Percentiles rank a stretch among this genome's conserved stretches.
Evolutionary conservation across 768 basidiomycete genomes (phyloP).

Genomic region (Suillus luteus): DNA sequence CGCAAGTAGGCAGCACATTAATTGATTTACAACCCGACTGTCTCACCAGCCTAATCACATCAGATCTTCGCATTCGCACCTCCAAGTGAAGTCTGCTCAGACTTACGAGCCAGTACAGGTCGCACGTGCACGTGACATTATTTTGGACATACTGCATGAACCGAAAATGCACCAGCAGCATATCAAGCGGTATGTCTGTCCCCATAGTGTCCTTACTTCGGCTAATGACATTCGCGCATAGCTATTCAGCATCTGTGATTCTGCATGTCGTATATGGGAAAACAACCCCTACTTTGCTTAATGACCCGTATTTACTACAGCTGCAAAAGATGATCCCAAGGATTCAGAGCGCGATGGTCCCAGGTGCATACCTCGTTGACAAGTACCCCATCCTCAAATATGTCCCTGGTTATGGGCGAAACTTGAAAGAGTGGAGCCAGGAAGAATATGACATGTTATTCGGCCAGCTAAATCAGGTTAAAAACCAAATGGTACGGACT

Average conservation of each 20-base stretch:
- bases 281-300: constrained; percentile 18
- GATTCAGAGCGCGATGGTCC: constrained; percentile 33
- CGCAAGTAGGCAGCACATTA: constrained; percentile 40
- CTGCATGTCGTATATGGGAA: constrained; percentile 33
- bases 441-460: constrained; percentile 56
- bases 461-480: constrained; percentile 46
- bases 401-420: constrained; percentile 62
- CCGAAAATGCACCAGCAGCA: constrained; percentile 27
- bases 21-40: constrained; percentile 9
- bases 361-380: constrained; percentile 38
- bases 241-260: constrained; percentile 30
- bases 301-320: constrained; percentile 27
- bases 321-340: constrained; percentile 33
- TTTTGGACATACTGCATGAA: constrained; percentile 27
- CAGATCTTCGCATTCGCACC: constrained; percentile 54
- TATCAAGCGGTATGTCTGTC: constrained; percentile 42
- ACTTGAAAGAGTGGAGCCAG: constrained; percentile 53
- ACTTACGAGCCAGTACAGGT: constrained; percentile 50
- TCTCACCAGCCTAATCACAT: neutral
- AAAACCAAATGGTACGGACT: constrained; percentile 41
- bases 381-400: constrained; percentile 40
- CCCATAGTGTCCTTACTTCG: constrained; percentile 18
- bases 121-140: constrained; percentile 31
- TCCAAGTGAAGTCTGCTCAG: constrained; percentile 50
- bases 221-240: constrained; percentile 2